Evolutionary conservation across 257 asterid species (phyloP).

Genomic region (Solanum habrochaites): DNA sequence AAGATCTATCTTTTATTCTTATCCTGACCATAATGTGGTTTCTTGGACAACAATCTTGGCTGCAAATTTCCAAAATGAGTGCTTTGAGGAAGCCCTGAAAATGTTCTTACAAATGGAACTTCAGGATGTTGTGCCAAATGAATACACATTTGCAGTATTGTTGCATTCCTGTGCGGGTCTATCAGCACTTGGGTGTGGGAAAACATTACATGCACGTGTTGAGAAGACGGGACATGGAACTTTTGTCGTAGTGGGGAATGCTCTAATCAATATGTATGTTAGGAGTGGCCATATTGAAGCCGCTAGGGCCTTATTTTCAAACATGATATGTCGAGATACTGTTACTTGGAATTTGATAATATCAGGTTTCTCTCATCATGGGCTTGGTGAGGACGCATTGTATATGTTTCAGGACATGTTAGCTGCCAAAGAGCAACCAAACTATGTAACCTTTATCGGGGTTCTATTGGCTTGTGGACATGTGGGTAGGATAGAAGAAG

Average conservation of each 20-base stretch:
- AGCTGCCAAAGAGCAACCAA: constrained; percentile 39
- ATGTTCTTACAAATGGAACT: constrained; percentile 45
- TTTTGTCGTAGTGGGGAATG: constrained; percentile 38
- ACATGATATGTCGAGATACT: constrained; percentile 32
- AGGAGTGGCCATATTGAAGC: constrained; percentile 59
- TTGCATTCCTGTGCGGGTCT: constrained; percentile 64
- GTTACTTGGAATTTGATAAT: constrained; percentile 76
- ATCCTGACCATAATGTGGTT: constrained; percentile 43
- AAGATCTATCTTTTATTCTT: constrained; percentile 26
- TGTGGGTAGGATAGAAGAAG: constrained; percentile 55
- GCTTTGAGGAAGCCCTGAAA: constrained; percentile 66
- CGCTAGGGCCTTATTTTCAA: constrained; percentile 30
- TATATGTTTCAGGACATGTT: constrained; percentile 45
- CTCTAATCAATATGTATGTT: constrained; percentile 62
- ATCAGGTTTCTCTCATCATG: constrained; percentile 60
- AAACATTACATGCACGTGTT: constrained; percentile 46
- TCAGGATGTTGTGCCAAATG: constrained; percentile 52
- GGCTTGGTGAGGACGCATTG: constrained; percentile 63
- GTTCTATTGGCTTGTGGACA: constrained; percentile 76
- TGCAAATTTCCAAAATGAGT: constrained; percentile 63
- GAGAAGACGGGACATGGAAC: constrained; percentile 49
- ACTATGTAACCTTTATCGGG: constrained; percentile 60
- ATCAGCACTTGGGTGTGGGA: constrained; percentile 62
- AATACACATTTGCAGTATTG: constrained; percentile 57
- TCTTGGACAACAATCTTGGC: constrained; percentile 65